Evolutionary conservation across 129 eudicot species (phyloP).

Genomic region (Helichrysum umbraculigerum): DNA sequence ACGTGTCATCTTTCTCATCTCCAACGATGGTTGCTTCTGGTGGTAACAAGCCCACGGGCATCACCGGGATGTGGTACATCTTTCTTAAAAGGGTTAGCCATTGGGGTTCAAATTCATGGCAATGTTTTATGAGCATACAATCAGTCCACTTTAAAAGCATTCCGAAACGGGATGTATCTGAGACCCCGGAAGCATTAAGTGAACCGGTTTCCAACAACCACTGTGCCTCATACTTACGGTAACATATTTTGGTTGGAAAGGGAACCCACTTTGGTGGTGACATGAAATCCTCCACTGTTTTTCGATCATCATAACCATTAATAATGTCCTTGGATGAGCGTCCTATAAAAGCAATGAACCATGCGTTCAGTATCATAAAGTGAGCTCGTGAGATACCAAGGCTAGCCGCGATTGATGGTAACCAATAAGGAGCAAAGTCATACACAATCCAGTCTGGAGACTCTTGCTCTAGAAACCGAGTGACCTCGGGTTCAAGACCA

Average conservation of each 20-base stretch:
- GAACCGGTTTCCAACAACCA: background rate
- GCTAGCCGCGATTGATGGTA: constrained; percentile 33
- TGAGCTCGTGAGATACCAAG: constrained; percentile 34
- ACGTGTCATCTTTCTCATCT: constrained; percentile 17
- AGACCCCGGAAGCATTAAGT: constrained; percentile 27
- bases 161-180: constrained; percentile 25
- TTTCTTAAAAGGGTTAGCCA: constrained; percentile 41
- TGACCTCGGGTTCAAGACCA: constrained; percentile 33
- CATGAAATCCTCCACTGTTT: constrained; percentile 28
- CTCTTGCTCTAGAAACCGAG: constrained; percentile 32
- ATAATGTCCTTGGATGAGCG: constrained; percentile 17
- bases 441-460: constrained; percentile 49
- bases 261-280: constrained; percentile 43
- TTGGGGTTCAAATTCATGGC: constrained; percentile 43
- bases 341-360: constrained; percentile 26
- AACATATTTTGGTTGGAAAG: constrained; percentile 33
- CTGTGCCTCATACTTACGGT: constrained; percentile 29
- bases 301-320: constrained; percentile 25
- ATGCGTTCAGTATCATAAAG: constrained; percentile 25
- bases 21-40: constrained; percentile 9
- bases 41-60: constrained; percentile 54
- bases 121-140: constrained; percentile 24
- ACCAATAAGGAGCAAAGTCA: constrained; percentile 48
- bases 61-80: constrained; percentile 32
- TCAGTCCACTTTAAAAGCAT: constrained; percentile 27